Evolutionary conservation across 768 basidiomycete species (phyloP).

Genomic region (Pholiota conissans): DNA sequence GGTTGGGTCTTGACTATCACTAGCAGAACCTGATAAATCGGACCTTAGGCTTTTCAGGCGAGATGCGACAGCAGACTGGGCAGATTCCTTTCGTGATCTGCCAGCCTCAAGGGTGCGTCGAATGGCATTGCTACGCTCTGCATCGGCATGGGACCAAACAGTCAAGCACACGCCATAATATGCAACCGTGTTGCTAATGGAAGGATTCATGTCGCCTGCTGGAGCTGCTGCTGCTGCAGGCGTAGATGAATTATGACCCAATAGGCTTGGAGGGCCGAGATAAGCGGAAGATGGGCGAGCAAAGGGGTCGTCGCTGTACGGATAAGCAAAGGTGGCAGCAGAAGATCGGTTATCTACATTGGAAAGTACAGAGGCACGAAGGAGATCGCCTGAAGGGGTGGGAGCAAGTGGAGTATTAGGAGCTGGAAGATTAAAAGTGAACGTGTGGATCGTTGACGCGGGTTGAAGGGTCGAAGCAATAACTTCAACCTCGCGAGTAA

Average conservation of each 20-base stretch:
- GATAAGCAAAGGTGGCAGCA: slow-evolving; percentile 71
- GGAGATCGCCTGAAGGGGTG: slow-evolving; percentile 66
- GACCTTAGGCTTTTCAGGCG: slow-evolving; percentile 67
- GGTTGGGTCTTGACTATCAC: slow-evolving; percentile 52
- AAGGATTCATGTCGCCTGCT: slow-evolving; percentile 27
- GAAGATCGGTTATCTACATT: slow-evolving; percentile 61
- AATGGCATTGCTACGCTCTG: slow-evolving; percentile 81
- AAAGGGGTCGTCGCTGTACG: slow-evolving; percentile 77
- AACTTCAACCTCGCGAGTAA: slow-evolving; percentile 90
- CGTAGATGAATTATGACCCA: slow-evolving; percentile 43
- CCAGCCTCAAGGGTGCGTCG: slow-evolving; percentile 80
- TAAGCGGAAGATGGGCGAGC: slow-evolving; percentile 78
- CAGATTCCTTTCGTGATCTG: slow-evolving; percentile 76
- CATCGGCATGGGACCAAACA: slow-evolving; percentile 95
- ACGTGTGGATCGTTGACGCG: slow-evolving; percentile 88
- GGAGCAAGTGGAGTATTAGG: slow-evolving; percentile 77
- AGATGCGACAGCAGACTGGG: slow-evolving; percentile 68
- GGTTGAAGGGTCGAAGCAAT: slow-evolving; percentile 95
- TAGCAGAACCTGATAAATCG: slow-evolving; percentile 44
- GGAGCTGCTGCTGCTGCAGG: slow-evolving; percentile 31
- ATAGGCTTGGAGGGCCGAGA: slow-evolving; percentile 73
- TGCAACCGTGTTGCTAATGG: slow-evolving; percentile 52
- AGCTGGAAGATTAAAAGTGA: slow-evolving; percentile 84
- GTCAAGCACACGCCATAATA: slow-evolving; percentile 93
- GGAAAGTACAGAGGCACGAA: slow-evolving; percentile 75